Conservation (phyloP, 2,329 filamentous ascomycete genomes). For the Zopfia rhizophila region DNA sequence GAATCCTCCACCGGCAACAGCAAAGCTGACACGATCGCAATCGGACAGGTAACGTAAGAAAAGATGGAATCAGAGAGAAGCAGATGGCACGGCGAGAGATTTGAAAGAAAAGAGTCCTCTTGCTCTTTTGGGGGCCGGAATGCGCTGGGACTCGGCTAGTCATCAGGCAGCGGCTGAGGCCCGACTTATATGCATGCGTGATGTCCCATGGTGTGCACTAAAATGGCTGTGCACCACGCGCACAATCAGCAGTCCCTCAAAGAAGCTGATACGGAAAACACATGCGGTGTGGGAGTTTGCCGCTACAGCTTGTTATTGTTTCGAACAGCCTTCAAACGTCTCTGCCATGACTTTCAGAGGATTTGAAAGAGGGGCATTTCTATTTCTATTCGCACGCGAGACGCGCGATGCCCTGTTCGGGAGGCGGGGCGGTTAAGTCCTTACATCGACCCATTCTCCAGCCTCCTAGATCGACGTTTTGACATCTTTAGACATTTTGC, state of each 20-base stretch:
- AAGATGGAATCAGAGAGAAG: constrained; percentile 23
- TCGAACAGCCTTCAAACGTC: constrained; percentile 3
- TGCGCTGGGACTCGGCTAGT: constrained; percentile 38
- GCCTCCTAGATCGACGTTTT: constrained; percentile 8
- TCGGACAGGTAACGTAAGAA: constrained; percentile 23
- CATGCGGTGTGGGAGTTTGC: constrained; percentile 12
- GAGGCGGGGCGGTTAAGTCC: constrained; percentile 8
- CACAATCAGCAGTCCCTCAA: constrained; percentile 10
- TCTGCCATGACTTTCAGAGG: neutral
- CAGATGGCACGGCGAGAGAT: constrained; percentile 26
- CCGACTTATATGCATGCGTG: constrained; percentile 26
- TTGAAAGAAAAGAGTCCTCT: constrained; percentile 30
- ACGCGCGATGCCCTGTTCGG: constrained; percentile 2
- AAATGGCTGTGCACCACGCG: constrained; percentile 15
- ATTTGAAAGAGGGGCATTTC: constrained; percentile 14
- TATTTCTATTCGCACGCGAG: constrained; percentile 16
- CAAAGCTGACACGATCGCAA: constrained; percentile 33
- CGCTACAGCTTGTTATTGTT: constrained; percentile 16
- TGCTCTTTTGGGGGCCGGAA: constrained; percentile 36
- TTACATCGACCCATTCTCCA: constrained; percentile 9
- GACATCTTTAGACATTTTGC: neutral
- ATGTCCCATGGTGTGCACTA: constrained; percentile 22
- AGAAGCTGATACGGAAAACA: constrained; percentile 6
- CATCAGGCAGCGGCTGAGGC: constrained; percentile 39
- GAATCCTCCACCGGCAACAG: constrained; percentile 9